phyloP scores from a whole-genome alignment of 2,329 filamentous ascomycete genomes.

The Monosporascus sp. region DNA sequence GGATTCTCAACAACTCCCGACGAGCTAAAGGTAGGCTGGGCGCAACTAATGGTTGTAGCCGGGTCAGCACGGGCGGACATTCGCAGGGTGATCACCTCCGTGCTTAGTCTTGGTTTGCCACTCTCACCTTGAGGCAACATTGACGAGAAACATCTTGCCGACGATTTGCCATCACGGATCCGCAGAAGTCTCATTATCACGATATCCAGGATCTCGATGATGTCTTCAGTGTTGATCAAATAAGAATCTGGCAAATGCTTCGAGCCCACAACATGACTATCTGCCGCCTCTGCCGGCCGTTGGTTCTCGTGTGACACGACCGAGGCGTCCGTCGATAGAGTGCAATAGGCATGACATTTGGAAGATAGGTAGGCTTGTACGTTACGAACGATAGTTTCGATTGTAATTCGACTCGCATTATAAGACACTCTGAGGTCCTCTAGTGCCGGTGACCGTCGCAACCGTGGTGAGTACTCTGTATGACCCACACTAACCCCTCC shows the following conservation, averaged over 20 bases:
- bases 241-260: slow-evolving; percentile 12
- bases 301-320: slow-evolving; percentile 6
- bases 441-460: not conserved
- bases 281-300: not conserved
- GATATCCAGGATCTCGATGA: slow-evolving; percentile 26
- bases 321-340: not conserved
- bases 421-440: not conserved
- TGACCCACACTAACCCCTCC: too few relatives aligned
- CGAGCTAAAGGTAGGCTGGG: slow-evolving; percentile 20
- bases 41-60: slow-evolving; percentile 24
- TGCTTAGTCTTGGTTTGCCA: slow-evolving; percentile 12
- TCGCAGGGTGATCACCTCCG: slow-evolving; percentile 16
- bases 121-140: slow-evolving; percentile 13
- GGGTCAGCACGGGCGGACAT: slow-evolving; percentile 20
- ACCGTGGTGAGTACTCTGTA: not conserved
- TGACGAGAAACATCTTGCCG: slow-evolving; percentile 13
- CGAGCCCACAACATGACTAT: not conserved
- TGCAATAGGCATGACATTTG: slow-evolving; percentile 12
- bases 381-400: slow-evolving; percentile 18
- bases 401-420: not conserved
- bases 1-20: not conserved
- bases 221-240: slow-evolving; percentile 21
- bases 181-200: slow-evolving; percentile 19
- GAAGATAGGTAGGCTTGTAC: slow-evolving; percentile 21
- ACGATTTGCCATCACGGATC: slow-evolving; percentile 9